Conservation (phyloP, 164 flowering plant genomes). For the Magnolia kwangsiensis region DNA sequence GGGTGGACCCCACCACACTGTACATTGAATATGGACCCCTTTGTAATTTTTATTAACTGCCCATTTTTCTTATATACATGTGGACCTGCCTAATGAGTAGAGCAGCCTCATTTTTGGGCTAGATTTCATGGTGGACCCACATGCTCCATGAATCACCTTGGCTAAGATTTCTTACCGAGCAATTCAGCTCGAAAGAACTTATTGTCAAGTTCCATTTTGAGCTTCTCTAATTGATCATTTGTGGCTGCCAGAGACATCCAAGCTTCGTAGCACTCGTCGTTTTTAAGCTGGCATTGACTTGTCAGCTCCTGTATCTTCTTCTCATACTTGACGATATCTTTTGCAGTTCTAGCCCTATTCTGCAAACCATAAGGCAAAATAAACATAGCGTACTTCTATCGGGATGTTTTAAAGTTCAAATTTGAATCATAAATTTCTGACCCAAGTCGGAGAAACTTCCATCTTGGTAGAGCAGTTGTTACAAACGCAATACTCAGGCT, state of each 20-base stretch:
- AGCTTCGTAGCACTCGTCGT: slow-evolving; percentile 76
- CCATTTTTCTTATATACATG: no score
- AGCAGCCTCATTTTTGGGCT: no score
- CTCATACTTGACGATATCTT: slow-evolving; percentile 57
- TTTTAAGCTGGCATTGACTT: slow-evolving; percentile 48
- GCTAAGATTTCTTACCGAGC: slow-evolving; percentile 41
- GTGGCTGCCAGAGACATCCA: slow-evolving; percentile 80
- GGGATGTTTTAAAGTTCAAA: neutral
- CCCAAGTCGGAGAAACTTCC: slow-evolving; percentile 54
- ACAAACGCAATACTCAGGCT: slow-evolving; percentile 40
- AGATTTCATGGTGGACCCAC: neutral
- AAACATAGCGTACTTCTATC: neutral
- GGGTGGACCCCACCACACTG: no score
- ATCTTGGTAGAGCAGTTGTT: slow-evolving; percentile 56
- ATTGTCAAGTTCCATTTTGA: slow-evolving; percentile 65
- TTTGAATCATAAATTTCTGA: slow-evolving; percentile 16
- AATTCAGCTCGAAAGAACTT: slow-evolving; percentile 43
- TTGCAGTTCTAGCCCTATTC: slow-evolving; percentile 43
- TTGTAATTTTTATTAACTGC: no score
- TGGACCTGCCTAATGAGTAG: neutral
- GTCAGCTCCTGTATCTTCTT: slow-evolving; percentile 66
- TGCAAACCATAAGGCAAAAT: slow-evolving; percentile 17
- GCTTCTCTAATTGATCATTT: slow-evolving; percentile 63
- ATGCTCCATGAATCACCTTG: neutral
- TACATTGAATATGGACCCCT: no score